Conservation (phyloP, 2,329 filamentous ascomycete genomes). For the Penicillium brasilianum region DNA sequence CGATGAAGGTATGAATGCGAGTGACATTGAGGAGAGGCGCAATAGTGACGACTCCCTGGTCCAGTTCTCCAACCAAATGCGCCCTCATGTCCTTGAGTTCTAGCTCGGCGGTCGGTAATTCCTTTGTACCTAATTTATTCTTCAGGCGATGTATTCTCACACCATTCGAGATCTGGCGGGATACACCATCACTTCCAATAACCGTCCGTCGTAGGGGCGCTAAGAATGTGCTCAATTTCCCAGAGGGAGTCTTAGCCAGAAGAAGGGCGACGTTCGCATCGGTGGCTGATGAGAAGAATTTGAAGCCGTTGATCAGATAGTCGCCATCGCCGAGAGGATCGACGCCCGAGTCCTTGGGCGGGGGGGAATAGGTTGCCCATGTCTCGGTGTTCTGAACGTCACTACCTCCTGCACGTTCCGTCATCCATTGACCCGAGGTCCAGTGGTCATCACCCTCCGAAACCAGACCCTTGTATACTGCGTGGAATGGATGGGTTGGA, state of each 20-base stretch:
- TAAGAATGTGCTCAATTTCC: conserved; percentile 66
- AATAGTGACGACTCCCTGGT: conserved; percentile 71
- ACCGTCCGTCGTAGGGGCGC: conserved; percentile 62
- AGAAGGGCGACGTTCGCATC: conserved; percentile 68
- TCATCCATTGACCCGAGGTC: conserved; percentile 49
- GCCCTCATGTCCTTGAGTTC: conserved; percentile 67
- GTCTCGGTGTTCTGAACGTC: conserved; percentile 45
- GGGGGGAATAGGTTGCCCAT: conserved; percentile 36
- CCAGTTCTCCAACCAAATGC: conserved; percentile 70
- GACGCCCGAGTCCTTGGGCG: conserved; percentile 7
- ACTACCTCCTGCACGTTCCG: conserved; percentile 43
- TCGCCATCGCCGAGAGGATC: conserved; percentile 35
- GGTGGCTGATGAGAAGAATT: conserved; percentile 73
- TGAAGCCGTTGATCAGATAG: conserved; percentile 66
- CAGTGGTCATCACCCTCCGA: conserved; percentile 39
- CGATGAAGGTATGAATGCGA: conserved; percentile 49
- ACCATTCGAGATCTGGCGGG: conserved; percentile 62
- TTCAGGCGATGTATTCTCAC: conserved; percentile 71
- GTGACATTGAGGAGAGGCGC: conserved; percentile 71
- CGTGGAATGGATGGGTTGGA: conserved; percentile 30
- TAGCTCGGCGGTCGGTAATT: conserved; percentile 75
- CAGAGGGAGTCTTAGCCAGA: conserved; percentile 63
- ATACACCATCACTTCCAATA: conserved; percentile 15
- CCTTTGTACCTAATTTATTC: conserved; percentile 65
- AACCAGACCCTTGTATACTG: conserved; percentile 33